Conservation (phyloP, 2,329 filamentous ascomycete species). For the Talaromyces marneffei region DNA sequence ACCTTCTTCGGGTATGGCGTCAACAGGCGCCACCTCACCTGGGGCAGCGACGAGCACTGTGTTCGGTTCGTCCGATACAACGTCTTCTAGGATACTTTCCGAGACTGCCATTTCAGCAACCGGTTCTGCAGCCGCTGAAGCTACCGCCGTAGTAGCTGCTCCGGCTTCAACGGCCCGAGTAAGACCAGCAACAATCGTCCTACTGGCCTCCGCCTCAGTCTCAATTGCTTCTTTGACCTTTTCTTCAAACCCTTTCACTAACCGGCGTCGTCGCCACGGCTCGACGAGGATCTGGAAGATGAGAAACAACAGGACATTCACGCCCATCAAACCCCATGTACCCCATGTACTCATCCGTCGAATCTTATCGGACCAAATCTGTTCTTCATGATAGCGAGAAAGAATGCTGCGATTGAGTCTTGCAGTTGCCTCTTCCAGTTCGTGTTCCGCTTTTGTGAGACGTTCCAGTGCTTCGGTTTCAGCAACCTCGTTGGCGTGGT, state of each 20-base stretch:
- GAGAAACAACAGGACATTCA: constrained; percentile 86
- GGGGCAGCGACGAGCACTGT: background rate
- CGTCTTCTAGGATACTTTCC: background rate
- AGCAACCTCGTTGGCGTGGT: constrained; percentile 86
- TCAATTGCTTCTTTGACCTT: constrained; percentile 66
- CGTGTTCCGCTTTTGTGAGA: constrained; percentile 68
- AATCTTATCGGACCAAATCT: constrained; percentile 98
- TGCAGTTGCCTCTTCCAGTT: constrained; percentile 70
- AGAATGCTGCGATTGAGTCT: constrained; percentile 77
- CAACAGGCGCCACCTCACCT: background rate
- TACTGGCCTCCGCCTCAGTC: constrained; percentile 48
- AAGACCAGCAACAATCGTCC: constrained; percentile 4
- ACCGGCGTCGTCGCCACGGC: constrained; percentile 76
- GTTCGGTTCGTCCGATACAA: background rate
- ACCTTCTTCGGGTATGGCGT: background rate
- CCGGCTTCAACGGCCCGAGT: background rate
- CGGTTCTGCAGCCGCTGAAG: constrained; percentile 4
- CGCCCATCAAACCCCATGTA: constrained; percentile 94
- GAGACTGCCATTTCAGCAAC: background rate
- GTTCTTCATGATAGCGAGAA: constrained; percentile 93
- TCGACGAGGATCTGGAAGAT: constrained; percentile 84
- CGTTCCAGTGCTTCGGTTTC: constrained; percentile 67
- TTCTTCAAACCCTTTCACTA: constrained; percentile 78
- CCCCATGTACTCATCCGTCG: constrained; percentile 95
- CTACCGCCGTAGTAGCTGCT: background rate